A percentile compares a stretch with the other conserved stretches of the same genome.
Evolutionary conservation across 768 basidiomycete genomes (phyloP).

Genomic region (Rhodotorula taiwanensis): DNA sequence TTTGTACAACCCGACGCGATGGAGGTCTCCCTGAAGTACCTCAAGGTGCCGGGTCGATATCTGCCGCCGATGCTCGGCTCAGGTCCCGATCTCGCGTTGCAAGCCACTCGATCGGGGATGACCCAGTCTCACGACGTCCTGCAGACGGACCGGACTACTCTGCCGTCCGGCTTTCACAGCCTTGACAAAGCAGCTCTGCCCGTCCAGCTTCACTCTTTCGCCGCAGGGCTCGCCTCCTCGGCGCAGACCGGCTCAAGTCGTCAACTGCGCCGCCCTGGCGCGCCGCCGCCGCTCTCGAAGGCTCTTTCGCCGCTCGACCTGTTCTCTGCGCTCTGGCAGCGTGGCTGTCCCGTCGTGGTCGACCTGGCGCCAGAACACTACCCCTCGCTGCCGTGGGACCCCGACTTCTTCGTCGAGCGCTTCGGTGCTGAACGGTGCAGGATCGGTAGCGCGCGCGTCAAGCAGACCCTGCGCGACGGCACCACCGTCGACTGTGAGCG

Average conservation of each 20-base stretch:
- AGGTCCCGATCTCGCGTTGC: no score
- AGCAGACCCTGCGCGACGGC: constrained; percentile 41
- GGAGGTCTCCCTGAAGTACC: no score
- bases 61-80: no score
- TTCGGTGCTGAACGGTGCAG: constrained; percentile 52
- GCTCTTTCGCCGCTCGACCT: constrained; percentile 50
- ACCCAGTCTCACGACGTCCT: no score
- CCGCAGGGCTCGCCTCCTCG: neutral
- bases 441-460: neutral
- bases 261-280: constrained; percentile 19
- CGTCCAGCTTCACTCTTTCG: neutral
- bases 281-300: constrained; percentile 50
- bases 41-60: no score
- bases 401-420: constrained; percentile 66
- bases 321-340: constrained; percentile 65
- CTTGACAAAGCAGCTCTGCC: neutral
- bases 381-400: constrained; percentile 63
- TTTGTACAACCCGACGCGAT: no score
- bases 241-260: no score
- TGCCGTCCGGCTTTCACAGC: neutral
- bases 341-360: constrained; percentile 72
- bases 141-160: no score
- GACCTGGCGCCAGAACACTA: constrained; percentile 42
- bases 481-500: constrained; percentile 46
- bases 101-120: no score